Base-by-base conservation (phyloP, 2,329 filamentous ascomycete species). In the Teratosphaeria pseudoeucalypti region DNA sequence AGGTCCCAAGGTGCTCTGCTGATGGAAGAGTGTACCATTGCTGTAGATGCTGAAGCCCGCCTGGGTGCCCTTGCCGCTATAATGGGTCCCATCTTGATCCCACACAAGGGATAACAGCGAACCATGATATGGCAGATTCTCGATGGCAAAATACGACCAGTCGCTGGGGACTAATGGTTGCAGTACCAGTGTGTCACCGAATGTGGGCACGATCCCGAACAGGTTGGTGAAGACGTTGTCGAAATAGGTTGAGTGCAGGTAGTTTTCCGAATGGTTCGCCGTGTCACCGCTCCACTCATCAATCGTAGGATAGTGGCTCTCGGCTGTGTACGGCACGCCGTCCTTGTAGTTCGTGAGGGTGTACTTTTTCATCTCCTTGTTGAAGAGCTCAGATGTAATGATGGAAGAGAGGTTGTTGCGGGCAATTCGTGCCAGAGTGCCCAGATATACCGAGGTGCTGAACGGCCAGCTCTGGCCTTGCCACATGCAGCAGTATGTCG, bases 401-500 rank as follows among this genome's bases (percentile, higher is more conserved):
- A 73, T 68, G 12, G 43, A 37, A 34, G 57, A 61, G 37, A 63
- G 37, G 58, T 69, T 65, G 57, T 70, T 63, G 64, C 76, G 69
- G 61, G 74, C 73, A 11, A 67, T 59, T 3, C 66, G 67, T 14
- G 74, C 76, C 12, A 78, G 68, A 0, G 76, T 75, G 16, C 72
- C 73, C 6, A 78, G 69, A 14, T 72, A 76, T 58, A 77, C 73
- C 4, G 72, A 65, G 1, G 76, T 78, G 2, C 73, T 73, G 61
- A 72, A 79, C 2, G 77, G 76, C 77, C 77, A 79, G n/a, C 73
- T 76, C 62, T 75, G 74, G 1, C 77, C 76, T 58, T 78, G 71
- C 77, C 76, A 79, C 57, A 70, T 72, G 61, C 76, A 78, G 58
- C 75, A 68, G 43, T 63, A 66, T 6, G 60, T 64, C 14, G 57